Conservation (phyloP, 2,329 filamentous ascomycete genomes). For the Pseudopithomyces chartarum region DNA sequence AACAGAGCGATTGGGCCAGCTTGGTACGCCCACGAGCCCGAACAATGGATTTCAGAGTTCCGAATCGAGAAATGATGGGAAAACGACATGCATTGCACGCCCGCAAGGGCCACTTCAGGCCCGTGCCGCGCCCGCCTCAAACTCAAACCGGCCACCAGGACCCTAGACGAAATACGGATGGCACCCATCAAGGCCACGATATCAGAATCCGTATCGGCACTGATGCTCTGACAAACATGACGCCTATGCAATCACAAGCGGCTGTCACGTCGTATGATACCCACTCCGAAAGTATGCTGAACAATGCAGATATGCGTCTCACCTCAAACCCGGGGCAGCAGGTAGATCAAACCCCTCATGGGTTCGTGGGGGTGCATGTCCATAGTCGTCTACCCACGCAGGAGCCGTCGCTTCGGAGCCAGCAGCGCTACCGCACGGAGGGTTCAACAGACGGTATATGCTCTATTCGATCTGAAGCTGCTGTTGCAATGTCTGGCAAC, state of each 20-base stretch:
- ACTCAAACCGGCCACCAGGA: slow-evolving; percentile 1
- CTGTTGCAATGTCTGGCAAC: not conserved
- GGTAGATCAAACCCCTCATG: slow-evolving; percentile 6
- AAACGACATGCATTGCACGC: slow-evolving; percentile 26
- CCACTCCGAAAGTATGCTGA: slow-evolving; percentile 45
- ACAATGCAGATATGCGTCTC: slow-evolving; percentile 24
- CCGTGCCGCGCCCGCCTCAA: not conserved
- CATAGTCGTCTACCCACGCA: not conserved
- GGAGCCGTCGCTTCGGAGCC: not conserved
- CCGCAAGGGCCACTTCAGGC: not conserved
- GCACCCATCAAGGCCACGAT: slow-evolving; percentile 23
- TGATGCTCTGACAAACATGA: slow-evolving; percentile 36
- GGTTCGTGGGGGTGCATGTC: slow-evolving; percentile 11
- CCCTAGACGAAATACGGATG: slow-evolving; percentile 15
- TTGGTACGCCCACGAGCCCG: slow-evolving; percentile 34
- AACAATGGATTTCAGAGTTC: slow-evolving; percentile 31
- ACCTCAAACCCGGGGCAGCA: slow-evolving; percentile 9
- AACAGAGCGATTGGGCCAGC: slow-evolving; percentile 42
- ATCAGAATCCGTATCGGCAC: slow-evolving; percentile 44
- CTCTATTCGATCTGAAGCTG: not conserved
- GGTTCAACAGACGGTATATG: not conserved
- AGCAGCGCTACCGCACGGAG: not conserved
- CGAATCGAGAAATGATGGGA: slow-evolving; percentile 36
- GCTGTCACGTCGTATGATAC: slow-evolving; percentile 13
- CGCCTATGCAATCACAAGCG: slow-evolving; percentile 13